Evolutionary conservation across 176 grass and related monocot genomes (phyloP), one percentile per base, ranked within the genome.

Genomic region (Avena eriantha): DNA sequence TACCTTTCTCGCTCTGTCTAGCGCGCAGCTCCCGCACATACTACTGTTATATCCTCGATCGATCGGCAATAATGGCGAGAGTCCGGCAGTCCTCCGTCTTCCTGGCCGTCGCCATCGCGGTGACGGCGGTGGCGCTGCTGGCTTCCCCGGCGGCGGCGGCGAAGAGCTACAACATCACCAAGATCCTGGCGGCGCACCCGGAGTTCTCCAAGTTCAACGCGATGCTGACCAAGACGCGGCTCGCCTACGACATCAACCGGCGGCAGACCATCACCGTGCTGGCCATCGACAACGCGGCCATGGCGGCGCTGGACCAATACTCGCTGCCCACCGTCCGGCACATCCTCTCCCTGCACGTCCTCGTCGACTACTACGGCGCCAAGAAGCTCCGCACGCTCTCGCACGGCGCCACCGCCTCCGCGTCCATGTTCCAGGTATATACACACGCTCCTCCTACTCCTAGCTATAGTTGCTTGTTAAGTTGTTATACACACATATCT

Each of bases 241-340:
- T 98, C 3, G 86, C 96, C 3, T 56, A 33, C 90, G 96, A 96
- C 84, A 98, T 98, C 76, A 98, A 98, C 90, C 93, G 94, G n/a
- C 92, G 93, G 21, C 90, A 87, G 74, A 98, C 96, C 15, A 98
- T 98, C 90, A 98, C 96, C 9, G 90, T 98, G 70, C 87, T 98
- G 5, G 93, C 84, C 23, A 64, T 94, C 3, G 93, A 94, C 65
- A 96, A 98, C 86, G 21, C 88, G 0, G 96, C 75, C 33, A 96
- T 96, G 96, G 57, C 84, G 3, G 68, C 72, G 3, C 78, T 98
- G 10, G 88, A 88, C 54, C 93, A 96, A 53, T 90, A 90, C 81
- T 84, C 90, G 48, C 82, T 96, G 23, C 90, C 66, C 23, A 94
- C 93, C 1, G 77, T 89, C 71, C 87, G 92, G 0, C 92, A 96